These are phyloP conservation scores for Podochytrium sp. DNA, from an alignment of 192 early-diverging fungal species.

Conservation along the genomic window DNA sequence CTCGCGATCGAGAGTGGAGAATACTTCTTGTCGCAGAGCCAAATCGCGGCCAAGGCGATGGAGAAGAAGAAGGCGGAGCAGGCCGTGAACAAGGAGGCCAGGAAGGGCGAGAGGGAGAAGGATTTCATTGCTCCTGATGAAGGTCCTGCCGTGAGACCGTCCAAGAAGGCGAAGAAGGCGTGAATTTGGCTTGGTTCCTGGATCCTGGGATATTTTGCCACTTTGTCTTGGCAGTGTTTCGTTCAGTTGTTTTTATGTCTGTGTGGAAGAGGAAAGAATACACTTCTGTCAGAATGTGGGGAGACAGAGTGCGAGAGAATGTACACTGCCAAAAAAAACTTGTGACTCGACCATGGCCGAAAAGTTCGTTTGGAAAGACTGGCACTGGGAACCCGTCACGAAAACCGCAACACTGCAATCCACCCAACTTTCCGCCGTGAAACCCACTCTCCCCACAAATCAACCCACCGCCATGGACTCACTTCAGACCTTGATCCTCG, in stretches of 20 bases:
- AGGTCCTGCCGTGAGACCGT: background rate
- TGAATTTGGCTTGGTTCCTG: background rate
- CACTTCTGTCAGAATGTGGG: no score
- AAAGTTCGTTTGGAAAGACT: slow-evolving; percentile 6
- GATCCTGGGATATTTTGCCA: background rate
- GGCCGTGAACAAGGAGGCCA: slow-evolving; percentile 68
- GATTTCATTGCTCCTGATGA: slow-evolving; percentile 56
- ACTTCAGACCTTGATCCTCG: slow-evolving; percentile 53
- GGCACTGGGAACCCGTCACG: background rate
- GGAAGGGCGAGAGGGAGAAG: slow-evolving; percentile 73
- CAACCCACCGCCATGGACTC: background rate
- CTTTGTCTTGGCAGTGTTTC: background rate
- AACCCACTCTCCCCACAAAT: background rate
- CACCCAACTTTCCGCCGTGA: background rate
- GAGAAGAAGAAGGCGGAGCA: slow-evolving; percentile 77
- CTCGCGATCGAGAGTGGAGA: slow-evolving; percentile 92
- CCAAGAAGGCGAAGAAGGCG: background rate
- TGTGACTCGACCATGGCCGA: no score
- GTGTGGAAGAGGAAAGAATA: no score
- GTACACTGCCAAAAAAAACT: no score
- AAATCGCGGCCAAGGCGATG: slow-evolving; percentile 47
- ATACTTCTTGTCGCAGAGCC: slow-evolving; percentile 78
- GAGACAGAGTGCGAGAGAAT: no score
- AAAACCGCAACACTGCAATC: background rate
- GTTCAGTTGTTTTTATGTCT: background rate